Percentiles rank a stretch among this genome's conserved stretches.
Evolutionary conservation across 345 rosid genomes (phyloP).

Genomic region (Populus nigra): DNA sequence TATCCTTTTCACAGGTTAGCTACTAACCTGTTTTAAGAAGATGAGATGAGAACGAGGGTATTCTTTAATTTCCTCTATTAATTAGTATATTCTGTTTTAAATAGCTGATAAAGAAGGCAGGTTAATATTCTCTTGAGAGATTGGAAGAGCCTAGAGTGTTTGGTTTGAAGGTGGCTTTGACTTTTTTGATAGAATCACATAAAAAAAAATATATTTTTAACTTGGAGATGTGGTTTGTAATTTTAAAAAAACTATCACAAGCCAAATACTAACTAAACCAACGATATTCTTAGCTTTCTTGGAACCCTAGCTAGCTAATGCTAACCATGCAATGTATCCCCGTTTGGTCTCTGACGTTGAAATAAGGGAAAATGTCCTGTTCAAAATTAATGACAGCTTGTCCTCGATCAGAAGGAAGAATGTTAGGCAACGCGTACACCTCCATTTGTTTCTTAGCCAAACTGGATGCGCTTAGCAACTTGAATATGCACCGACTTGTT

Average conservation of each 20-base stretch:
- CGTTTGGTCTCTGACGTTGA: neutral
- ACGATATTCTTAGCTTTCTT: neutral
- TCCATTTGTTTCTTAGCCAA: neutral
- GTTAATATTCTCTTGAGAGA: neutral
- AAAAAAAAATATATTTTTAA: no score
- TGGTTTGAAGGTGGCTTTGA: no score
- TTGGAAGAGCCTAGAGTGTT: no score
- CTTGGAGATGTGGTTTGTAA: no score
- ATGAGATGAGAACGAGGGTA: neutral
- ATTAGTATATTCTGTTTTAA: no score
- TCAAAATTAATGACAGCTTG: neutral
- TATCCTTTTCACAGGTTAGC: neutral
- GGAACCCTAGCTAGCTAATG: neutral
- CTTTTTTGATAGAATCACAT: no score
- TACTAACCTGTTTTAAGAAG: neutral
- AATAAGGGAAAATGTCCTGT: neutral
- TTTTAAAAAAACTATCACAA: no score
- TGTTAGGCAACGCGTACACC: neutral
- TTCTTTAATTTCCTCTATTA: no score
- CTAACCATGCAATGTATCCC: neutral
- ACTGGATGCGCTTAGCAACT: neutral
- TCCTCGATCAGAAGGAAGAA: neutral
- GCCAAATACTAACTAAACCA: neutral
- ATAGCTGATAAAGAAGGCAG: neutral
- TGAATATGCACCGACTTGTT: neutral